Evolutionary conservation across 345 rosid species (phyloP).

Genomic region (Limnanthes douglasii): DNA sequence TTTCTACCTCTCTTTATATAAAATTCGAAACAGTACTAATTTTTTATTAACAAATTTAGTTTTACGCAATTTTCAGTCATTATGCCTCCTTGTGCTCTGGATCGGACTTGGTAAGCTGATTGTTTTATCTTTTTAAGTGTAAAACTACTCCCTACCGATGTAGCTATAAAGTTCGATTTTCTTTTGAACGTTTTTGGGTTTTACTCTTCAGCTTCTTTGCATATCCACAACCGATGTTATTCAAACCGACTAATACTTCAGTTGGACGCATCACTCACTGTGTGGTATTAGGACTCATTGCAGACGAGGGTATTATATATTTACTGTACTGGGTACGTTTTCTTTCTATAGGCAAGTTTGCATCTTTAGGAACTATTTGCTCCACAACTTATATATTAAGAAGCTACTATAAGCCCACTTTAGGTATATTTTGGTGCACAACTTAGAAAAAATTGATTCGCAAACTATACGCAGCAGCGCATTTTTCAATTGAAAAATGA

Average conservation of each 20-base stretch:
- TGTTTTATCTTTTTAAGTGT: no score
- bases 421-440: no score
- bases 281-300: constrained; percentile 50
- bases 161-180: no score
- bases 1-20: background rate
- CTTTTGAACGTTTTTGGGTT: constrained; percentile 2
- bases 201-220: constrained; percentile 29
- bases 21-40: background rate
- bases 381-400: no score
- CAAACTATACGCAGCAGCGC: no score
- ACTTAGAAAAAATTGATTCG: no score
- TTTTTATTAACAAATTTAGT: background rate
- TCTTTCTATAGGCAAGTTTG: background rate
- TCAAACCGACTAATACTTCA: constrained; percentile 28
- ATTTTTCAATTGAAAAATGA: no score
- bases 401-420: no score
- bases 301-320: constrained; percentile 49
- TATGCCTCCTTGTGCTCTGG: constrained; percentile 66
- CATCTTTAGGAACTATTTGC: background rate
- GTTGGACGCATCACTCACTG: constrained; percentile 33
- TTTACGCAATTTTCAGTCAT: constrained; percentile 24
- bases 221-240: constrained; percentile 55
- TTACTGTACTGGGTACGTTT: constrained; percentile 49
- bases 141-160: no score
- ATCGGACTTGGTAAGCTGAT: constrained; percentile 41